Evolutionary conservation across 73 alveolate species (phyloP).

Genomic region (Urostyla sp.): DNA sequence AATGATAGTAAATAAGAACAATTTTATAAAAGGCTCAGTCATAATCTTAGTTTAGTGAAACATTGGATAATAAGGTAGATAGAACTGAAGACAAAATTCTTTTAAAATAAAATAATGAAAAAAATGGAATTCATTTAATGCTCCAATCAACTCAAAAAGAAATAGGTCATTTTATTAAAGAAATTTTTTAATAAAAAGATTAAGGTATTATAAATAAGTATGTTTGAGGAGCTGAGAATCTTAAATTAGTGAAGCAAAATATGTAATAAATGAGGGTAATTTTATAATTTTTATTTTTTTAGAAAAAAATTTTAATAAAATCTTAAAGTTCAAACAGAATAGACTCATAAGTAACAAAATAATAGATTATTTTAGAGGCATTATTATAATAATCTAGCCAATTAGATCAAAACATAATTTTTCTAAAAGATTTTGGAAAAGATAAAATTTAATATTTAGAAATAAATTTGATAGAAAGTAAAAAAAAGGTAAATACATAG

Average conservation of each 20-base stretch:
- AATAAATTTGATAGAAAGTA: not conserved
- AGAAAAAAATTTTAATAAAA: not conserved
- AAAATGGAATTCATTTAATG: slow-evolving; percentile 6
- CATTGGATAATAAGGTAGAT: not conserved
- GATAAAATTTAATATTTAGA: not conserved
- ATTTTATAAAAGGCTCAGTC: not conserved
- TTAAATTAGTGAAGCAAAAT: slow-evolving; percentile 14
- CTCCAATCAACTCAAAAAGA: slow-evolving; percentile 22
- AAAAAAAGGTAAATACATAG: slow-evolving; percentile 5
- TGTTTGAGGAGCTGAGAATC: slow-evolving; percentile 31
- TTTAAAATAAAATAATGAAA: not conserved
- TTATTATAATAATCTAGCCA: not conserved
- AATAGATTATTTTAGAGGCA: not conserved
- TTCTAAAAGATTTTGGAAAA: not conserved
- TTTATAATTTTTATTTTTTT: not conserved
- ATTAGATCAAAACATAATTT: not conserved
- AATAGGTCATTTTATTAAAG: slow-evolving; percentile 20
- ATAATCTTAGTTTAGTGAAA: not conserved
- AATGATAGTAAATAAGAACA: not conserved
- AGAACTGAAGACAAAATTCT: not conserved
- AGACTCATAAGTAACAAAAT: not conserved
- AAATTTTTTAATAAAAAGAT: slow-evolving; percentile 32
- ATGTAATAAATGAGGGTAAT: not conserved
- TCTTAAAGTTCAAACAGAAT: not conserved
- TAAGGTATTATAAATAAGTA: slow-evolving; percentile 41